A percentile compares a stretch with the other conserved stretches of the same genome.
phyloP scores from a whole-genome alignment of 208 protist species.

The Crithidia expoeki region DNA sequence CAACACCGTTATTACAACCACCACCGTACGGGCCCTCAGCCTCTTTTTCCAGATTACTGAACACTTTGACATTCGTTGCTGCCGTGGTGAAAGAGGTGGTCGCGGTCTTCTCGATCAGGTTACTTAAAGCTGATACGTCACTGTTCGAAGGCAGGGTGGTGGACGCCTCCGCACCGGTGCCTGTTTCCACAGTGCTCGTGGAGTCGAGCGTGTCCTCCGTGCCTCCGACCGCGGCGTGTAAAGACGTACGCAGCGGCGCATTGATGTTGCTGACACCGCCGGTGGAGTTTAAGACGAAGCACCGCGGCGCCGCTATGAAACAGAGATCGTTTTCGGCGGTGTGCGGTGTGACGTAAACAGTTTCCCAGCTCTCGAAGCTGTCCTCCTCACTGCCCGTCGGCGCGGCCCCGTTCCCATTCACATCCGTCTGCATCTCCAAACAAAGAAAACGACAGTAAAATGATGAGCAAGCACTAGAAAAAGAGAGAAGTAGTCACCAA shows the following conservation, averaged over 20 bases:
- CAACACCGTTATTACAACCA: not conserved
- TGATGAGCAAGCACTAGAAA: conserved; percentile 3
- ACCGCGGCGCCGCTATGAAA: conserved; percentile 12
- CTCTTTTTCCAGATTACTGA: not conserved
- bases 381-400: not conserved
- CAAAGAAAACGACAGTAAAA: conserved; percentile 4
- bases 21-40: not conserved
- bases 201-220: not conserved
- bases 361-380: conserved; percentile 20
- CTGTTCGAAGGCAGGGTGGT: not conserved
- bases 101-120: not conserved
- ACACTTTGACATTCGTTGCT: not conserved
- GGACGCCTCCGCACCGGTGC: not conserved
- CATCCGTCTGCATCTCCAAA: conserved; percentile 3
- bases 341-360: conserved; percentile 12
- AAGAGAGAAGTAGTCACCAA: not conserved
- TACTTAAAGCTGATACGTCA: not conserved
- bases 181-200: too few species aligned
- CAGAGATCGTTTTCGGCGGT: conserved; percentile 13
- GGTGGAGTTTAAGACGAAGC: conserved; percentile 20
- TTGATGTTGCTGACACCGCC: not conserved
- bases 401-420: not conserved
- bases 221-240: conserved; percentile 9
- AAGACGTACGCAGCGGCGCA: not conserved
- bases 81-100: not conserved